Percentiles rank a stretch among this genome's conserved stretches.
phyloP scores from a whole-genome alignment of 2,329 filamentous ascomycete species.

The Parascedosporium putredinis region DNA sequence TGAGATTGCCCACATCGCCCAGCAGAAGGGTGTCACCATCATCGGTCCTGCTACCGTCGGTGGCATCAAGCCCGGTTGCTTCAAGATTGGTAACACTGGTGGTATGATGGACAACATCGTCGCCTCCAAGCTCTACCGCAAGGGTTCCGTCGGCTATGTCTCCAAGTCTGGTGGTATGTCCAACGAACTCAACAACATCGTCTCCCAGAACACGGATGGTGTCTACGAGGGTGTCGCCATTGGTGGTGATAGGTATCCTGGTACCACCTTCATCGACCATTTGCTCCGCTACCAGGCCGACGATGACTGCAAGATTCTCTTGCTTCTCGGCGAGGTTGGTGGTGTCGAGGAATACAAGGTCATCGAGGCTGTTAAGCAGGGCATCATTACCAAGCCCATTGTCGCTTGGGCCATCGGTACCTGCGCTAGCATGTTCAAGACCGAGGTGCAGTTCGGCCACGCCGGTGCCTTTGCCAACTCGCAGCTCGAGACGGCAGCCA shows the following conservation, averaged over 20 bases:
- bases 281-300: slow-evolving; percentile 93
- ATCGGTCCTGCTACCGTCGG: slow-evolving; percentile 97
- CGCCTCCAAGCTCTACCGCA: slow-evolving; percentile 98
- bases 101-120: slow-evolving; percentile 99
- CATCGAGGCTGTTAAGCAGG: slow-evolving; percentile 92
- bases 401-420: slow-evolving; percentile 99
- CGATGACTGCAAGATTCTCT: slow-evolving; percentile 92
- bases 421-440: slow-evolving; percentile 99
- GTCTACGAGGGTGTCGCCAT: slow-evolving; percentile 99
- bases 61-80: slow-evolving; percentile 98
- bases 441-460: slow-evolving; percentile 98
- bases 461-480: slow-evolving; percentile 99
- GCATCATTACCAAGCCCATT: slow-evolving; percentile 93
- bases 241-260: slow-evolving; percentile 96
- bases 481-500: slow-evolving; percentile 89
- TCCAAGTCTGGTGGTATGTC: slow-evolving; percentile 99
- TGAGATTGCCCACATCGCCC: slow-evolving; percentile 91
- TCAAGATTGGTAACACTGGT: slow-evolving; percentile 99
- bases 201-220: slow-evolving; percentile 90
- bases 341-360: slow-evolving; percentile 99
- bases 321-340: slow-evolving; percentile 95
- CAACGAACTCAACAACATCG: slow-evolving; percentile 99
- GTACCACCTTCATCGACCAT: slow-evolving; percentile 99
- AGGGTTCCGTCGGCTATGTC: slow-evolving; percentile 96
- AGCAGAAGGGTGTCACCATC: slow-evolving; percentile 98